These are phyloP conservation scores for Quercus wislizeni DNA, from an alignment of 306 rosid species.

Conservation along the genomic window DNA sequence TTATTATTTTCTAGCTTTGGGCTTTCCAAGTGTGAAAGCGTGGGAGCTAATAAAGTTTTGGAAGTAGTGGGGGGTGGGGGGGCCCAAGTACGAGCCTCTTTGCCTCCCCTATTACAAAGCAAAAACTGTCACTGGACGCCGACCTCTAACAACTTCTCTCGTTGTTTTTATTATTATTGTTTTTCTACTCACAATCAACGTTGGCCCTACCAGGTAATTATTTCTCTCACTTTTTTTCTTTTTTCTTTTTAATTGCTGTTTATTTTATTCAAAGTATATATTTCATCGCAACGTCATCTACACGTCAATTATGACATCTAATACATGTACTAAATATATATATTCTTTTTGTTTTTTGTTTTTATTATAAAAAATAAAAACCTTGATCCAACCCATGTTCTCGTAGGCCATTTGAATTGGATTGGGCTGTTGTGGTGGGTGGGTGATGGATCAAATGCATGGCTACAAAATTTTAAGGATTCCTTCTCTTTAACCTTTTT, in stretches of 20 bases:
- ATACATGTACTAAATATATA: background rate
- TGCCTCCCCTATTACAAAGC: constrained; percentile 40
- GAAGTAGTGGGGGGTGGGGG: constrained; percentile 37
- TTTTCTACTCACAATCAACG: constrained; percentile 28
- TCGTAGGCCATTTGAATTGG: background rate
- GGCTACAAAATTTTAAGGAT: no score
- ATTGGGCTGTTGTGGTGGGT: background rate
- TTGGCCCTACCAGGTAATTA: constrained; percentile 44
- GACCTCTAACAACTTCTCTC: constrained; percentile 35
- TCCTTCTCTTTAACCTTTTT: no score
- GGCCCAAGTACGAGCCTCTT: constrained; percentile 41
- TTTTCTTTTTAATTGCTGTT: background rate
- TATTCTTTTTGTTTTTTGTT: no score
- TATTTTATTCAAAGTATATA: background rate
- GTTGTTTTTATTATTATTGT: constrained; percentile 1
- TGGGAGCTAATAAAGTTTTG: constrained; percentile 33
- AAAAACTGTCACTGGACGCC: constrained; percentile 28
- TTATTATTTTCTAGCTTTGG: constrained; percentile 16
- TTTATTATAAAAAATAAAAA: no score
- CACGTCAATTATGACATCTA: constrained; percentile 38
- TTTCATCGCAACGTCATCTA: constrained; percentile 22
- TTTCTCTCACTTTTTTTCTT: constrained; percentile 11
- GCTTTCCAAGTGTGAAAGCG: constrained; percentile 40
- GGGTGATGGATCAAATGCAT: no score
- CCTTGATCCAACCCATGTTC: background rate